Conservation (phyloP, 257 asterid species). For the Capsicum pubescens region DNA sequence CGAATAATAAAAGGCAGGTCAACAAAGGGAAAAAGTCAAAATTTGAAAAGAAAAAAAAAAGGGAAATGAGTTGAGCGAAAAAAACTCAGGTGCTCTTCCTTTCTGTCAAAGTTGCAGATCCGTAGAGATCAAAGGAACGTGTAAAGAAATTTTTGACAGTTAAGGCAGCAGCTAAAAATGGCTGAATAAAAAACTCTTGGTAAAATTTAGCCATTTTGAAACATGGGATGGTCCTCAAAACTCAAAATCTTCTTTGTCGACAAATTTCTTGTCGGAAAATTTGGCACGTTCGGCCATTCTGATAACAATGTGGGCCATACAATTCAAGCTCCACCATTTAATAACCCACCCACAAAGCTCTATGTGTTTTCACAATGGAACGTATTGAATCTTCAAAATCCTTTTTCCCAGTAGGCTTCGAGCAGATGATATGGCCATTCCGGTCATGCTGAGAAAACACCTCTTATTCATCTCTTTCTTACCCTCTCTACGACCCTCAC, state of each 20-base stretch:
- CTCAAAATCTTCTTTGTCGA: background rate
- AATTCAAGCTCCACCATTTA: background rate
- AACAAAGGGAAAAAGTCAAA: background rate
- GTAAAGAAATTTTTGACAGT: too few relatives aligned
- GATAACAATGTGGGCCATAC: background rate
- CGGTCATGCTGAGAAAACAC: background rate
- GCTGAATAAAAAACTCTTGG: too few relatives aligned
- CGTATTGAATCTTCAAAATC: background rate
- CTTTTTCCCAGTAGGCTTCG: background rate
- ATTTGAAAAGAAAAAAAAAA: background rate
- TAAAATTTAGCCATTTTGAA: too few relatives aligned
- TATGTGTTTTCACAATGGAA: background rate
- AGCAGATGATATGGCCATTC: background rate
- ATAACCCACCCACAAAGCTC: conserved; percentile 5
- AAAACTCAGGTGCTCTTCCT: background rate
- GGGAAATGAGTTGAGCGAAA: background rate
- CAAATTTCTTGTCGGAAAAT: background rate
- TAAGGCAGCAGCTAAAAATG: too few relatives aligned
- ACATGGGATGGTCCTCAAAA: too few relatives aligned
- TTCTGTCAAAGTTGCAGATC: too few relatives aligned
- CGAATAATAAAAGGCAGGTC: background rate
- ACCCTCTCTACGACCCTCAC: background rate
- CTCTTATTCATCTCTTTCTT: background rate
- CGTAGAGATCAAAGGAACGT: too few relatives aligned
- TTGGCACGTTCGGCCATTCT: background rate